A percentile compares a stretch with the other conserved stretches of the same genome.
Evolutionary conservation across 768 basidiomycete genomes (phyloP).

Genomic region (Leccinellum albellum): DNA sequence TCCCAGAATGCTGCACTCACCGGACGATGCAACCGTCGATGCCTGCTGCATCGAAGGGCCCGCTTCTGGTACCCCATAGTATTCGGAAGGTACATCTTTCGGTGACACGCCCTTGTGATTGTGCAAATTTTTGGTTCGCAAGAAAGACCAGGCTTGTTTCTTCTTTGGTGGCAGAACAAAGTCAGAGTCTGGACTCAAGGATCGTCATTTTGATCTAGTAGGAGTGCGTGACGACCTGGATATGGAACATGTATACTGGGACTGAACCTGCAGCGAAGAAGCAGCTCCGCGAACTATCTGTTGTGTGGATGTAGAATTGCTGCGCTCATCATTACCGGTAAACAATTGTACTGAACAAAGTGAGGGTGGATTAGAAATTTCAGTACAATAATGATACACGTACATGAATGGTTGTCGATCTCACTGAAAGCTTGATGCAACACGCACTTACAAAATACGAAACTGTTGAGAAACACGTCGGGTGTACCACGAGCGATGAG

Average conservation of each 20-base stretch:
- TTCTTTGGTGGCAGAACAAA: conserved; percentile 7
- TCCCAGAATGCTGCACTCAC: neutral
- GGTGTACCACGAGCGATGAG: conserved; percentile 7
- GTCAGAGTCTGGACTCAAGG: conserved; percentile 10
- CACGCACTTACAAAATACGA: too few relatives aligned
- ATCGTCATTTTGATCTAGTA: conserved; percentile 14
- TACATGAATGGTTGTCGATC: too few relatives aligned
- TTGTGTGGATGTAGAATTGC: too few relatives aligned
- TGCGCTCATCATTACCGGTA: too few relatives aligned
- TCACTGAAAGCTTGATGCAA: too few relatives aligned
- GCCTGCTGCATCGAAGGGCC: neutral
- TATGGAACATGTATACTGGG: neutral
- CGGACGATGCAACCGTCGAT: neutral
- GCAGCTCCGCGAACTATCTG: neutral
- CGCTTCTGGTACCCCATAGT: neutral
- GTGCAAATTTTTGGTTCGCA: conserved; percentile 1
- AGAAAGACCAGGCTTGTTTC: neutral
- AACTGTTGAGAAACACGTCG: too few relatives aligned
- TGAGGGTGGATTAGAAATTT: too few relatives aligned
- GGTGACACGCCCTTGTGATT: neutral
- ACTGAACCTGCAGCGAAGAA: neutral
- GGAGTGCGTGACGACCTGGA: neutral
- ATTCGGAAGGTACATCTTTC: neutral
- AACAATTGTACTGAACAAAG: too few relatives aligned
- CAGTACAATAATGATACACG: too few relatives aligned